Conservation (phyloP, 768 basidiomycete genomes). For the Kwoniella mangroviensis region DNA sequence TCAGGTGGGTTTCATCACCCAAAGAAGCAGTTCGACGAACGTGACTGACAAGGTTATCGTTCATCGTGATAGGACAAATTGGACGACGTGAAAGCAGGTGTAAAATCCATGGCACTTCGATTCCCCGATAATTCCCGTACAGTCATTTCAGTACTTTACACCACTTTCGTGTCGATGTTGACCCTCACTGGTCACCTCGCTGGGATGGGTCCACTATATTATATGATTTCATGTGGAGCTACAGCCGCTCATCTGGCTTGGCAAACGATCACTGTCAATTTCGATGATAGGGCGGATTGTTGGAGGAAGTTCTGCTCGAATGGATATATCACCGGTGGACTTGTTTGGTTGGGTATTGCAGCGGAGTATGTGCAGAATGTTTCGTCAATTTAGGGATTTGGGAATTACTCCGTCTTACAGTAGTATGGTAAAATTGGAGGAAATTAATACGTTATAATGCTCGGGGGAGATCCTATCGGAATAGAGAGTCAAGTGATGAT, state of each 20-base stretch:
- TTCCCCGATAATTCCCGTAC: conserved; percentile 76
- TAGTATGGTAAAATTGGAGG: background rate
- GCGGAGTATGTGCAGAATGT: conserved; percentile 66
- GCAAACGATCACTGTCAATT: conserved; percentile 74
- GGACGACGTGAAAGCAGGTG: conserved; percentile 85
- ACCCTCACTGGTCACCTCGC: conserved; percentile 81
- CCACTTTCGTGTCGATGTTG: conserved; percentile 73
- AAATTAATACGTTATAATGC: background rate
- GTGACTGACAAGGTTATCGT: too few species aligned
- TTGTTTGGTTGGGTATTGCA: conserved; percentile 80
- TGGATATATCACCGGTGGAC: conserved; percentile 78
- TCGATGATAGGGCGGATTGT: conserved; percentile 75
- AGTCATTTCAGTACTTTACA: conserved; percentile 75
- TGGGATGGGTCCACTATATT: conserved; percentile 76
- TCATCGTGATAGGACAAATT: conserved; percentile 72
- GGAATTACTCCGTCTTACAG: too few species aligned
- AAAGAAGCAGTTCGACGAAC: too few species aligned
- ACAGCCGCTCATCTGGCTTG: conserved; percentile 78
- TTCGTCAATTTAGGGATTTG: conserved; percentile 16
- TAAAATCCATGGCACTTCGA: conserved; percentile 90
- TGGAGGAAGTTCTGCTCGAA: conserved; percentile 89
- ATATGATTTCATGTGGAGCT: conserved; percentile 70
- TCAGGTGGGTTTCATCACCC: conserved; percentile 65
- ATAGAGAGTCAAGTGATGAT: background rate
- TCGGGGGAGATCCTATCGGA: background rate